These are phyloP conservation scores for Iris macrosiphon DNA, from an alignment of 106 monocot genomes.

Conservation along the genomic window DNA sequence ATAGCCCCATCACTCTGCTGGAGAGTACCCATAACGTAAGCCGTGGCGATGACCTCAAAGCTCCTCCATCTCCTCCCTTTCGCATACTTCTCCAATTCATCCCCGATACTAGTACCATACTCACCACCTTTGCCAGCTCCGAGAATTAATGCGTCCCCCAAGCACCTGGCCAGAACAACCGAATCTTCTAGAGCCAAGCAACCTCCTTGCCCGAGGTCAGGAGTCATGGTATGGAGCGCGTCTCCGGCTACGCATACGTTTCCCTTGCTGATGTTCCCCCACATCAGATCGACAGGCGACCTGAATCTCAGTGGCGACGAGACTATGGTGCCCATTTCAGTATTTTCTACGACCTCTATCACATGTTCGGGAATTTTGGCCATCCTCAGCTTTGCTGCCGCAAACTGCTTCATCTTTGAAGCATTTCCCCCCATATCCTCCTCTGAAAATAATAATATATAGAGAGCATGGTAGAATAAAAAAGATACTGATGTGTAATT, in stretches of 20 bases:
- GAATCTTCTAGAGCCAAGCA: constrained; percentile 65
- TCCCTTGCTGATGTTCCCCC: constrained; percentile 23
- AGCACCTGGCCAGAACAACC: constrained; percentile 44
- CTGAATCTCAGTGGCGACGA: constrained; percentile 45
- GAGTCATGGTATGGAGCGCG: constrained; percentile 77
- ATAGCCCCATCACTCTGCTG: constrained; percentile 26
- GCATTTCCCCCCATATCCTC: constrained; percentile 18
- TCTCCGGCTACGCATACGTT: constrained; percentile 57
- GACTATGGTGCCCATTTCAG: constrained; percentile 24
- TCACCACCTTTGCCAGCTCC: constrained; percentile 1
- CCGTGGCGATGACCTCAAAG: constrained; percentile 27
- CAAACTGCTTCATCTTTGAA: constrained; percentile 18
- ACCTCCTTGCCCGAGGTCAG: constrained; percentile 66
- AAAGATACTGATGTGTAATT: neutral
- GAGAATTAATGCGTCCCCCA: constrained; percentile 18
- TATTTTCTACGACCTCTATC: constrained; percentile 29
- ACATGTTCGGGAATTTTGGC: constrained; percentile 27
- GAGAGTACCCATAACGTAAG: constrained; percentile 28
- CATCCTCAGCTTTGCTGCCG: constrained; percentile 17
- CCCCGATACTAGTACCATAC: constrained; percentile 16
- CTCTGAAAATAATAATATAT: constrained; percentile 6
- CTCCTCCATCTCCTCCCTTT: constrained; percentile 51
- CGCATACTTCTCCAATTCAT: constrained; percentile 39
- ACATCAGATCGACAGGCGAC: constrained; percentile 32
- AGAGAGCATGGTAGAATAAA: neutral